A percentile compares a stretch with the other conserved stretches of the same genome.
These are phyloP conservation scores for Kurtzmaniella cleridarum DNA, from an alignment of 805 yeast species.

Conservation along the genomic window DNA sequence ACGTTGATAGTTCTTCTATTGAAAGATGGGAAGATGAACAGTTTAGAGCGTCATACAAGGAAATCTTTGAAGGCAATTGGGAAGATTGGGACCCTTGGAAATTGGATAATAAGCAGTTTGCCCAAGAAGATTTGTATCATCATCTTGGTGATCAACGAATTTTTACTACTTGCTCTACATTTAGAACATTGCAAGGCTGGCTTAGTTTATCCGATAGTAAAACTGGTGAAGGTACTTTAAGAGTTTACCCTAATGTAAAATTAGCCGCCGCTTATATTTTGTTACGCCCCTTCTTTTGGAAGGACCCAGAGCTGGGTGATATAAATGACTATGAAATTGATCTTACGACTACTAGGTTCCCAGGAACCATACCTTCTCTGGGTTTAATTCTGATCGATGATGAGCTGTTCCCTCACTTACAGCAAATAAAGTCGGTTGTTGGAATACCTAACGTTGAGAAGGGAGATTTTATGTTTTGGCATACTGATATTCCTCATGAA, in stretches of 20 bases:
- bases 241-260: constrained; percentile 30
- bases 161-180: constrained; percentile 20
- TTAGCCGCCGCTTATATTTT: constrained; percentile 34
- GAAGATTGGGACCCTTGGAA: constrained; percentile 36
- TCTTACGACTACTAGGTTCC: constrained; percentile 27
- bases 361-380: constrained; percentile 33
- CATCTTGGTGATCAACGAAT: constrained; percentile 7
- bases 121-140: constrained; percentile 24
- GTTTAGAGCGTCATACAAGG: constrained; percentile 26
- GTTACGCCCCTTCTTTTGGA: constrained; percentile 35
- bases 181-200: constrained; percentile 44
- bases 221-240: constrained; percentile 36
- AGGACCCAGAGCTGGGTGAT: constrained; percentile 10
- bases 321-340: constrained; percentile 22
- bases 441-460: constrained; percentile 33
- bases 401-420: constrained; percentile 28
- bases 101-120: constrained; percentile 25
- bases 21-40: constrained; percentile 41
- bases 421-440: constrained; percentile 24
- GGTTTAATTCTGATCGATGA: constrained; percentile 26
- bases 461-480: constrained; percentile 43
- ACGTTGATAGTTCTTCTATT: constrained; percentile 37
- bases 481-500: constrained; percentile 36
- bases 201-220: constrained; percentile 29
- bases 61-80: constrained; percentile 34